Evolutionary conservation across 768 basidiomycete genomes (phyloP).

Genomic region (Lactarius trivialis): DNA sequence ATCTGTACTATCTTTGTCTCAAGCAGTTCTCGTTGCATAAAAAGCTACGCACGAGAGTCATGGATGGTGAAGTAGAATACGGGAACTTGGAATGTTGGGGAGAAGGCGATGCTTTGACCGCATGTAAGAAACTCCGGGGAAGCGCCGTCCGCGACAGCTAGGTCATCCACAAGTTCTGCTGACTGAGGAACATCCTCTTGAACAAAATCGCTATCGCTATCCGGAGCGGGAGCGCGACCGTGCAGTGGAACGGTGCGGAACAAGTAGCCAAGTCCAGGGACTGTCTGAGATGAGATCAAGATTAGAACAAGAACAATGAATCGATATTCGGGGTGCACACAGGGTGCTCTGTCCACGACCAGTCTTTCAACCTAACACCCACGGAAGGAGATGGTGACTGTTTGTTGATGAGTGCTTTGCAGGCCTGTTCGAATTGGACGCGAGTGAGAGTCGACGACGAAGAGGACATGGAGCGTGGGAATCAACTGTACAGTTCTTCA

Average conservation of each 20-base stretch:
- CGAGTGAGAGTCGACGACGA: conserved; percentile 48
- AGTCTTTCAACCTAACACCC: conserved; percentile 32
- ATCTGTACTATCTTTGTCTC: conserved; percentile 36
- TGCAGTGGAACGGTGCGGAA: conserved; percentile 25
- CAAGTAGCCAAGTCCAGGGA: conserved; percentile 30
- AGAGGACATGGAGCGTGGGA: conserved; percentile 23
- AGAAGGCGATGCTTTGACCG: conserved; percentile 67
- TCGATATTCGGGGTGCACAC: conserved; percentile 35
- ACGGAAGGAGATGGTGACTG: conserved; percentile 4
- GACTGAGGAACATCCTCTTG: conserved; percentile 14
- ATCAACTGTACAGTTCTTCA: conserved; percentile 45
- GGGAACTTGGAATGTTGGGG: conserved; percentile 74
- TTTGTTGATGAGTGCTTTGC: conserved; percentile 42
- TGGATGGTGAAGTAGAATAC: conserved; percentile 76
- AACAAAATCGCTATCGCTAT: not conserved
- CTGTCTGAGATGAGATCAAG: conserved; percentile 23
- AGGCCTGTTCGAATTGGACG: conserved; percentile 52
- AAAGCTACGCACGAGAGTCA: conserved; percentile 53
- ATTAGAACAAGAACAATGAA: conserved; percentile 4
- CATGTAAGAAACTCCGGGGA: conserved; percentile 34
- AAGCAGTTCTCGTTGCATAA: not conserved
- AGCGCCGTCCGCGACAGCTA: conserved; percentile 38
- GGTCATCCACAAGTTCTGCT: conserved; percentile 20
- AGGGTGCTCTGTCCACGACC: conserved; percentile 57
- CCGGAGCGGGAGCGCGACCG: conserved; percentile 3